Evolutionary conservation across 2,329 filamentous ascomycete species (phyloP).

Genomic region (Penicillium vulpinum): DNA sequence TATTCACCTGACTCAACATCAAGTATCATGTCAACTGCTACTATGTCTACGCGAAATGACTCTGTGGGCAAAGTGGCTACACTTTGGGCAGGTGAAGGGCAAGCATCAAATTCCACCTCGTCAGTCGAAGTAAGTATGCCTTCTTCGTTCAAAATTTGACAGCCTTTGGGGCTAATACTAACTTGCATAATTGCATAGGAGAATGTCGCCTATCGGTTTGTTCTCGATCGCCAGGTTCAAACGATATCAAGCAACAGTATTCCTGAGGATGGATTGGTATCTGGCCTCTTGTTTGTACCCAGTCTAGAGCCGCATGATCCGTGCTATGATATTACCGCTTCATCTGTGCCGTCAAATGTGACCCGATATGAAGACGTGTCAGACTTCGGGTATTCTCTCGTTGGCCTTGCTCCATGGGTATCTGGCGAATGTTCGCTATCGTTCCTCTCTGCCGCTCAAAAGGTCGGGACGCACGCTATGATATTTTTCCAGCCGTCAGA

Average conservation of each 20-base stretch:
- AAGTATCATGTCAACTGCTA: slow-evolving; percentile 9
- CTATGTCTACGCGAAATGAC: slow-evolving; percentile 21
- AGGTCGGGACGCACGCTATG: slow-evolving; percentile 62
- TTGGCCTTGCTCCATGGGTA: slow-evolving; percentile 87
- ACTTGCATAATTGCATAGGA: slow-evolving; percentile 19
- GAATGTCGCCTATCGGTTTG: slow-evolving; percentile 37
- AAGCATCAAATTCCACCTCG: slow-evolving; percentile 32
- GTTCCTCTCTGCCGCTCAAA: slow-evolving; percentile 64
- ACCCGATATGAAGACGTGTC: slow-evolving; percentile 70
- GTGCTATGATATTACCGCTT: slow-evolving; percentile 63
- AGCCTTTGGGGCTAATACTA: not conserved
- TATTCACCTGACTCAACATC: not conserved
- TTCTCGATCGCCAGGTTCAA: slow-evolving; percentile 60
- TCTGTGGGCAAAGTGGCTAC: slow-evolving; percentile 36
- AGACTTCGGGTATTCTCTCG: slow-evolving; percentile 66
- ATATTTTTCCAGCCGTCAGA: slow-evolving; percentile 56
- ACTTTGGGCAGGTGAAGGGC: slow-evolving; percentile 37
- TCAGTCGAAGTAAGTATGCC: slow-evolving; percentile 38
- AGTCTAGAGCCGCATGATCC: slow-evolving; percentile 59
- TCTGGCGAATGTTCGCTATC: slow-evolving; percentile 69
- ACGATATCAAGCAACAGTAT: slow-evolving; percentile 72
- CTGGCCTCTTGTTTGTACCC: slow-evolving; percentile 84
- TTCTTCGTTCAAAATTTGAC: slow-evolving; percentile 1
- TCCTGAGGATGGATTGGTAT: slow-evolving; percentile 62
- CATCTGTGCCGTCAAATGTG: slow-evolving; percentile 72